A percentile compares a stretch with the other conserved stretches of the same genome.
These are phyloP conservation scores for Acanthamoeba rhysodes DNA, from an alignment of 208 protist species.

Conservation along the genomic window DNA sequence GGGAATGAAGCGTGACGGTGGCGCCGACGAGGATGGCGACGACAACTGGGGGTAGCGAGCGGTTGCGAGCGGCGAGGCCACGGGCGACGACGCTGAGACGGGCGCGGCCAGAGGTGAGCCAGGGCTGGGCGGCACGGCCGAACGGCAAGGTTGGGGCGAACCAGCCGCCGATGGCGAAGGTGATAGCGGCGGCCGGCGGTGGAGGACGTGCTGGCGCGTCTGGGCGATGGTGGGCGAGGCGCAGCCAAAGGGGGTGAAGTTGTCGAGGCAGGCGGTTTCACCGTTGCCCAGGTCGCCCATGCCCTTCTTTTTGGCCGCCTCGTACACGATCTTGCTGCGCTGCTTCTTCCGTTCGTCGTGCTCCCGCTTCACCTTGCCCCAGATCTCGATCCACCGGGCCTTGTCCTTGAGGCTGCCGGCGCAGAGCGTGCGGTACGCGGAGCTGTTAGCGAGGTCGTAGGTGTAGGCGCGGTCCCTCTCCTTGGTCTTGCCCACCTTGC, in stretches of 20 bases:
- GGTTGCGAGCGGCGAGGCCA: neutral
- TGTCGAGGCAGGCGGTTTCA: neutral
- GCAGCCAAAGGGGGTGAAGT: constrained; percentile 14
- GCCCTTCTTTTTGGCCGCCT: constrained; percentile 35
- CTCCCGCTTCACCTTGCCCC: neutral
- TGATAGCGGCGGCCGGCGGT: neutral
- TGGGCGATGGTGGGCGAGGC: neutral
- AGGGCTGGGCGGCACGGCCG: neutral
- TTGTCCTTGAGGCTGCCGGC: constrained; percentile 3
- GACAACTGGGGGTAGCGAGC: neutral
- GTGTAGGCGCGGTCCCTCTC: constrained; percentile 1
- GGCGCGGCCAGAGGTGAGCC: neutral
- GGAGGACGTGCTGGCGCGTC: neutral
- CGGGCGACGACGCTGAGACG: neutral
- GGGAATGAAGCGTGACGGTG: neutral
- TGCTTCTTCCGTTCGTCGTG: constrained; percentile 40
- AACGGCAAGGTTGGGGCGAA: neutral
- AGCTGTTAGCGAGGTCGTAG: constrained; percentile 23
- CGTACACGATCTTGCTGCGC: constrained; percentile 27
- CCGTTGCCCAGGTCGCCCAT: constrained; percentile 15
- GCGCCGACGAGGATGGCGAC: neutral
- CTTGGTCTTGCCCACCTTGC: constrained; percentile 14
- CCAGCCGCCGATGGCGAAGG: neutral
- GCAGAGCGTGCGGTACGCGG: neutral
- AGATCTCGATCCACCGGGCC: neutral